Evolutionary conservation across 2,329 filamentous ascomycete genomes (phyloP).

Genomic region (Colletotrichum chrysophilum): DNA sequence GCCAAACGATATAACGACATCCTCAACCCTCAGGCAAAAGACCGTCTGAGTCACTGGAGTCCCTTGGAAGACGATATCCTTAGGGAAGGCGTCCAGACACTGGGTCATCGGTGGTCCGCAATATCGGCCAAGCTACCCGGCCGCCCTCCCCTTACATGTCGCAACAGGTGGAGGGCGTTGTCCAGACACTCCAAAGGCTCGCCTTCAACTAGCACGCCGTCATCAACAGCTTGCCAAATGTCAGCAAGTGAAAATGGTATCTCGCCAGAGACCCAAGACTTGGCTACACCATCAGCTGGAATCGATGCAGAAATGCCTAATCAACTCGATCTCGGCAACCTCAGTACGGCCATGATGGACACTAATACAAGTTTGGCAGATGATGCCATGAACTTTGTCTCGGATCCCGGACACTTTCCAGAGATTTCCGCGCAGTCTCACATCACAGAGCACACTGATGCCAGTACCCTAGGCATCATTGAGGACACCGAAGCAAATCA

Average conservation of each 20-base stretch:
- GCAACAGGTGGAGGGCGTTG: slow-evolving; percentile 27
- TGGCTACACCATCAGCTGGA: not conserved
- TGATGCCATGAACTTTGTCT: not conserved
- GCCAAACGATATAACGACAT: slow-evolving; percentile 34
- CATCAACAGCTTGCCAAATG: not conserved
- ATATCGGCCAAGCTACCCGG: slow-evolving; percentile 30
- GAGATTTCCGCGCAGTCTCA: not conserved
- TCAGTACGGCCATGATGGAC: not conserved
- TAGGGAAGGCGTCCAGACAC: slow-evolving; percentile 25
- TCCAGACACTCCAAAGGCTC: not conserved
- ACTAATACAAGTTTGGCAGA: not conserved
- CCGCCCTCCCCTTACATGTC: slow-evolving; percentile 31
- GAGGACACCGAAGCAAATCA: not conserved
- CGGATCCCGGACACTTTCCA: not conserved
- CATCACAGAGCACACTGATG: not conserved
- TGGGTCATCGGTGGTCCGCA: slow-evolving; percentile 32
- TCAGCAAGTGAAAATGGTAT: not conserved
- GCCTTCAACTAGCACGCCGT: not conserved
- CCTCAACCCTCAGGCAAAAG: slow-evolving; percentile 29
- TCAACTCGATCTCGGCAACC: not conserved
- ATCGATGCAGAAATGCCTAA: not conserved
- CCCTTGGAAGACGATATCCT: slow-evolving; percentile 28
- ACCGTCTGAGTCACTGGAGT: slow-evolving; percentile 30
- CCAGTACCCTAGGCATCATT: not conserved
- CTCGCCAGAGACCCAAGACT: not conserved